Percentiles rank a stretch among this genome's conserved stretches.
Evolutionary conservation across 1,284 basidiomycete species (phyloP).

Genomic region (Phellopilus nigrolimitatus): DNA sequence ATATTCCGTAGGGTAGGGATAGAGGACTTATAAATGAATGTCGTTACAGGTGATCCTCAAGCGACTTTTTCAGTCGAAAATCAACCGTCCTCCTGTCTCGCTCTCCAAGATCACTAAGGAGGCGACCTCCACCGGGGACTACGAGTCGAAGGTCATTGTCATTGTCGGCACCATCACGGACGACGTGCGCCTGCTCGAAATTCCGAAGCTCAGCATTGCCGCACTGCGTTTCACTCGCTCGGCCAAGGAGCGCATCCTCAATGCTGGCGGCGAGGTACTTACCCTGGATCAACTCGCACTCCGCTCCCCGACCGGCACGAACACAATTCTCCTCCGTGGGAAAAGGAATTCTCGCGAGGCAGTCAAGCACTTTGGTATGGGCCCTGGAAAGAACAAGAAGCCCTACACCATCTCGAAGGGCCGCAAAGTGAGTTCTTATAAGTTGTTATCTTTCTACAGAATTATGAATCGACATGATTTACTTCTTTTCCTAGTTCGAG

Average conservation of each 20-base stretch:
- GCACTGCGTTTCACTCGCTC: constrained; percentile 93
- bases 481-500: constrained; percentile 56
- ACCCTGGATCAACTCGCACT: constrained; percentile 97
- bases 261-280: constrained; percentile 91
- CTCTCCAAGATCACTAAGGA: constrained; percentile 87
- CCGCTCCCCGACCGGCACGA: constrained; percentile 90
- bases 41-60: constrained; percentile 77
- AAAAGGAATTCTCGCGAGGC: constrained; percentile 93
- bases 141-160: constrained; percentile 83
- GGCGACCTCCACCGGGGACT: constrained; percentile 65
- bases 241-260: constrained; percentile 92
- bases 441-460: too few relatives aligned
- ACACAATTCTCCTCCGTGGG: constrained; percentile 91
- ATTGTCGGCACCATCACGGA: constrained; percentile 93
- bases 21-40: constrained; percentile 15
- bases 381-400: constrained; percentile 90
- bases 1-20: background rate
- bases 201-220: constrained; percentile 93
- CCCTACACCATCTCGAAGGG: constrained; percentile 93
- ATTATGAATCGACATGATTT: constrained; percentile 16
- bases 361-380: constrained; percentile 96
- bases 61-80: constrained; percentile 95
- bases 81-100: constrained; percentile 96
- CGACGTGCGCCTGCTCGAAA: constrained; percentile 82
- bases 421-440: constrained; percentile 63